These are phyloP conservation scores for Pichia gijzeniarum DNA, from an alignment of 805 yeast genomes.

Conservation along the genomic window DNA sequence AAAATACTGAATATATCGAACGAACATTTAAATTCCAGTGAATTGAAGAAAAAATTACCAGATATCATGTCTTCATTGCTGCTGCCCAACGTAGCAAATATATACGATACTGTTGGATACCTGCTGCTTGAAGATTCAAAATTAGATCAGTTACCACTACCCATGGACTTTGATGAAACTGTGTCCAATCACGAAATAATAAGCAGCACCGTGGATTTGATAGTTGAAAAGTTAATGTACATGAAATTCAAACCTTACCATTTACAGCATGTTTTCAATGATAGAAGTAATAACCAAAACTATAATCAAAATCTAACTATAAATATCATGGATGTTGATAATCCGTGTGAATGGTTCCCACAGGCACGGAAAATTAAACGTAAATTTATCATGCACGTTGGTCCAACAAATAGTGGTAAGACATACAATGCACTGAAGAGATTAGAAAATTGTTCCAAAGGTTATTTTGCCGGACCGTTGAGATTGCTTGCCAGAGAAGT, in stretches of 20 bases:
- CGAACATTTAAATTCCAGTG: slow-evolving; percentile 4
- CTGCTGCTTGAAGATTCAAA: slow-evolving; percentile 11
- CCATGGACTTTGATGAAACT: slow-evolving; percentile 10
- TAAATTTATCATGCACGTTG: slow-evolving; percentile 85
- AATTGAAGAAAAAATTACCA: slow-evolving; percentile 5
- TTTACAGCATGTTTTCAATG: slow-evolving; percentile 23
- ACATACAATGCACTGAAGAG: slow-evolving; percentile 76
- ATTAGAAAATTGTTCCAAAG: slow-evolving; percentile 58
- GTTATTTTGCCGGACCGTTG: slow-evolving; percentile 93
- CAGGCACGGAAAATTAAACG: slow-evolving; percentile 75
- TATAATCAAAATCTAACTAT: slow-evolving; percentile 30
- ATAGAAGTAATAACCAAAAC: slow-evolving; percentile 28
- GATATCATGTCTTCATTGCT: slow-evolving; percentile 7
- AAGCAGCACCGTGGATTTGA: slow-evolving; percentile 17
- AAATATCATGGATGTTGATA: slow-evolving; percentile 38
- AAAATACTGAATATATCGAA: slow-evolving; percentile 3
- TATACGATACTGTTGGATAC: slow-evolving; percentile 10
- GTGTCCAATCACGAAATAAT: not conserved
- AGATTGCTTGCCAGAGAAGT: slow-evolving; percentile 88
- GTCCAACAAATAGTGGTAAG: slow-evolving; percentile 96
- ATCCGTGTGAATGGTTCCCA: slow-evolving; percentile 80
- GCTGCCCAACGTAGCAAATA: slow-evolving; percentile 13
- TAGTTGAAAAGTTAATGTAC: slow-evolving; percentile 27
- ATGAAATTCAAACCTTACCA: slow-evolving; percentile 26
- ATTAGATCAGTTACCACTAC: slow-evolving; percentile 13